Evolutionary conservation across 805 yeast species (phyloP).

Genomic region (Torulaspora gathmanii): DNA sequence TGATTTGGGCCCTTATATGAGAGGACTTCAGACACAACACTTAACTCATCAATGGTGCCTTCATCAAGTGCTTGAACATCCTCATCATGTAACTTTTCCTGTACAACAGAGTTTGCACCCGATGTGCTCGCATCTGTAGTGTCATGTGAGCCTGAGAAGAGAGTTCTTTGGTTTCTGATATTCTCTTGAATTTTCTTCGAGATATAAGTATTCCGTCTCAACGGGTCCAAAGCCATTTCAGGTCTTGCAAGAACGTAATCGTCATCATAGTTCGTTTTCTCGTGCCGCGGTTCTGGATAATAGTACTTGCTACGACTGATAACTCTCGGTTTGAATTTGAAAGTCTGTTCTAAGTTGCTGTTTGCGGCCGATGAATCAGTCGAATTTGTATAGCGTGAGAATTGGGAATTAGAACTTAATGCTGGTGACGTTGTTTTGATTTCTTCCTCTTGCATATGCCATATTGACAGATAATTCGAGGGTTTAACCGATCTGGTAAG

Average conservation of each 20-base stretch:
- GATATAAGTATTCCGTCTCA: slow-evolving; percentile 21
- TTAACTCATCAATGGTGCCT: background rate
- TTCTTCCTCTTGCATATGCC: slow-evolving; percentile 32
- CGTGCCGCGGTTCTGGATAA: slow-evolving; percentile 11
- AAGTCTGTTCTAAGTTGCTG: slow-evolving; percentile 8
- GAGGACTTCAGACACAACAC: background rate
- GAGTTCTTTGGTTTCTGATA: slow-evolving; percentile 9
- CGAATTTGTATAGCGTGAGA: slow-evolving; percentile 22
- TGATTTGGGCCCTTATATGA: background rate
- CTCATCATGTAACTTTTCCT: background rate
- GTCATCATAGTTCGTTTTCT: slow-evolving; percentile 5
- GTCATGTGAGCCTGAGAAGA: background rate
- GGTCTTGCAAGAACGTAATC: slow-evolving; percentile 8
- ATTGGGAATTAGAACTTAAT: slow-evolving; percentile 24
- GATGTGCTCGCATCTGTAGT: background rate
- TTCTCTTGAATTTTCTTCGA: slow-evolving; percentile 22
- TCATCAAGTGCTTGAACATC: slow-evolving; percentile 1
- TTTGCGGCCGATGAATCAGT: slow-evolving; percentile 14
- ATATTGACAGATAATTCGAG: slow-evolving; percentile 28
- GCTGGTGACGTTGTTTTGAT: slow-evolving; percentile 23
- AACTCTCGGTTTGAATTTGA: slow-evolving; percentile 30
- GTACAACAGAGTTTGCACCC: background rate
- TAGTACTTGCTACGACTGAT: slow-evolving; percentile 19
- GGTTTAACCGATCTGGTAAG: slow-evolving; percentile 17
- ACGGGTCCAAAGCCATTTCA: slow-evolving; percentile 22